These are phyloP conservation scores for Psilocybe mexicana DNA, from an alignment of 1,284 basidiomycete species.

Conservation along the genomic window DNA sequence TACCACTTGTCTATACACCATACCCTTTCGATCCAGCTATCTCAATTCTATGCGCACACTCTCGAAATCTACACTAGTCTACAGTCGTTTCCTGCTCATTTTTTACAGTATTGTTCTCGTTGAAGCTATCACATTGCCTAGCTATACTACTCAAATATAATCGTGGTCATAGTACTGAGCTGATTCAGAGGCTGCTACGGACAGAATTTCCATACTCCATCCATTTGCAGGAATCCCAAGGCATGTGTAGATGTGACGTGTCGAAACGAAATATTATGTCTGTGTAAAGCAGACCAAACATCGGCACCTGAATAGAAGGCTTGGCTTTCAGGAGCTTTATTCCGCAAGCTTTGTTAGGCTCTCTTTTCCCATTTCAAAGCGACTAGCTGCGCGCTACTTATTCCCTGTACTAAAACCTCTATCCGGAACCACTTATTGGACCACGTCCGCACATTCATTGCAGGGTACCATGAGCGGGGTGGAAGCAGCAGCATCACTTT, in stretches of 20 bases:
- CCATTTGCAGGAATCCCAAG: not conserved
- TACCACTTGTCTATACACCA: not conserved
- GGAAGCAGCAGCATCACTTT: constrained; percentile 77
- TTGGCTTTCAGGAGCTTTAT: not conserved
- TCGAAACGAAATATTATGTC: constrained; percentile 18
- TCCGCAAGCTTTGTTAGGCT: too few species aligned
- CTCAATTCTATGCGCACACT: too few species aligned
- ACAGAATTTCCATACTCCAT: not conserved
- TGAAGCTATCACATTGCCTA: too few species aligned
- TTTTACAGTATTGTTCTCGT: too few species aligned
- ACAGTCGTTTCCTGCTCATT: too few species aligned
- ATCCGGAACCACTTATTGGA: constrained; percentile 2
- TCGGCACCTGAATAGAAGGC: constrained; percentile 1
- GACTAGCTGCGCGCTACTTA: too few species aligned
- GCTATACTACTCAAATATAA: too few species aligned
- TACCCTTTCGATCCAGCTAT: not conserved
- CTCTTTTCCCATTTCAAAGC: too few species aligned
- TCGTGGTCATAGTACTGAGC: too few species aligned
- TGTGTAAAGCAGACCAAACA: constrained; percentile 37
- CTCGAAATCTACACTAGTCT: too few species aligned
- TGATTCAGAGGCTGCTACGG: too few species aligned
- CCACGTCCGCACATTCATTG: constrained; percentile 5
- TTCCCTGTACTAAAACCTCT: not conserved
- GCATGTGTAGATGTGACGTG: constrained; percentile 31
- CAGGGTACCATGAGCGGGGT: constrained; percentile 53